Base-by-base conservation (phyloP, 331 rosid genomes). In the Acacia concinna region DNA sequence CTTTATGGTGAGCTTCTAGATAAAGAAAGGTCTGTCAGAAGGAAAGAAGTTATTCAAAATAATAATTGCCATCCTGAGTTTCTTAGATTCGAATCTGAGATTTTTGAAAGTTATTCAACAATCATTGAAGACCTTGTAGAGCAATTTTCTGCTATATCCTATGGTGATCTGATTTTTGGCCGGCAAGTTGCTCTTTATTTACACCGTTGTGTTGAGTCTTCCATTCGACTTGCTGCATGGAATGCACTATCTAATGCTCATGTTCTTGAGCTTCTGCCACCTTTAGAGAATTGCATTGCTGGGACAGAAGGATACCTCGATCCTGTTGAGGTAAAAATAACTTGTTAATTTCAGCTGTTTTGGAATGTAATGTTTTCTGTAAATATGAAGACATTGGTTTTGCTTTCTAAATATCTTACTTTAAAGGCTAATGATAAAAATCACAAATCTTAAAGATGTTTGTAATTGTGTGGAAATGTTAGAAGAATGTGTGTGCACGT, bases 181-280 rank as follows among this genome's bases (percentile, higher is more conserved):
- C 97, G 99, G 32, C 99, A 95, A 90, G 90, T 95, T 87, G 89
- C 97, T 32, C 68, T 95, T 32, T 95, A 93, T 90, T 81, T 95
- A 35, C 96, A 90, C 86, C 85, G 88, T 21, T 82, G 84, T 74
- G 97, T 91, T 79, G 97, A 95, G 86, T 79, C 91, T 75, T 89
- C 93, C 8, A 67, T 85, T 73, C 89, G 99, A 51, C 93, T 95
- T 83, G 85, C 91, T 67, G 85, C 97, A 38, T 93, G 99, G 99
- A 95, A 89, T 83, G 62, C 91, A 56, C 83, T 93, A 75, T 87
- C 90, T 62, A 90, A 81, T 86, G 90, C 90, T 79, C 90, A 79
- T 59, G 99, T 89, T 80, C 96, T 95, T 83, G 98, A 95, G 81
- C 93, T 93, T 83, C 90, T 95, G 68, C 97, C 98, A 56, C 91